Conservation (phyloP, 768 basidiomycete genomes). For the Leccinellum rugosiceps region DNA sequence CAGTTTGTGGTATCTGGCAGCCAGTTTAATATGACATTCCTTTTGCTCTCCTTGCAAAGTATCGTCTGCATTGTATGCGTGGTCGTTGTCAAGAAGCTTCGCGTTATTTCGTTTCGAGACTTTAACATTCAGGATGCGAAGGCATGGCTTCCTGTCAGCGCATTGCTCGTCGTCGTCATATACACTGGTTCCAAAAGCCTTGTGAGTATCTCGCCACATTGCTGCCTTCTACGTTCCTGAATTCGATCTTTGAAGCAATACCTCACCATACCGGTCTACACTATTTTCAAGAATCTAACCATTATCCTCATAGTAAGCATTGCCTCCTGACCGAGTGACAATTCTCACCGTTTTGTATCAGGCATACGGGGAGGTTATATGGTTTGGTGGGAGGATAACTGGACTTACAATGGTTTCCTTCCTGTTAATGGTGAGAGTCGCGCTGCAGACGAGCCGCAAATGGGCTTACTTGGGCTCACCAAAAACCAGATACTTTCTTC, state of each 20-base stretch:
- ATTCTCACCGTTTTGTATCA: slow-evolving; percentile 27
- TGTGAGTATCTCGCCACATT: slow-evolving; percentile 47
- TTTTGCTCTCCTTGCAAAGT: slow-evolving; percentile 89
- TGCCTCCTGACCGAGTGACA: not conserved
- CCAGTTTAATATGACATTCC: slow-evolving; percentile 95
- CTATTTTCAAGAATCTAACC: slow-evolving; percentile 99
- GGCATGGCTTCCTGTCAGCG: slow-evolving; percentile 93
- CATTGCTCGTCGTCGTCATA: slow-evolving; percentile 88
- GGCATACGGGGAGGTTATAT: slow-evolving; percentile 97
- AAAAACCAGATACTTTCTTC: slow-evolving; percentile 78
- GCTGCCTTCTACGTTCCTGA: not conserved
- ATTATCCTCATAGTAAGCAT: slow-evolving; percentile 90
- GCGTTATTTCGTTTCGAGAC: slow-evolving; percentile 80
- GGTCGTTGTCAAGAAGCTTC: slow-evolving; percentile 61
- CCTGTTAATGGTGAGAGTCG: slow-evolving; percentile 73
- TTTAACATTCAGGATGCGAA: slow-evolving; percentile 84
- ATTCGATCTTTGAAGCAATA: slow-evolving; percentile 66
- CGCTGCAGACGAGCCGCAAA: not conserved
- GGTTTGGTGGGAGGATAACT: slow-evolving; percentile 92
- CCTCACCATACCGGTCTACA: slow-evolving; percentile 95
- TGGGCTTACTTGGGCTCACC: not conserved
- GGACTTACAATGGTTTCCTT: slow-evolving; percentile 87
- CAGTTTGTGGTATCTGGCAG: slow-evolving; percentile 94
- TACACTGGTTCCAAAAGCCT: slow-evolving; percentile 98
- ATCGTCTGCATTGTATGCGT: slow-evolving; percentile 84